Evolutionary conservation across 2,329 filamentous ascomycete genomes (phyloP), one percentile per base, ranked within the genome.

Genomic region (Calonectria ilicicola): DNA sequence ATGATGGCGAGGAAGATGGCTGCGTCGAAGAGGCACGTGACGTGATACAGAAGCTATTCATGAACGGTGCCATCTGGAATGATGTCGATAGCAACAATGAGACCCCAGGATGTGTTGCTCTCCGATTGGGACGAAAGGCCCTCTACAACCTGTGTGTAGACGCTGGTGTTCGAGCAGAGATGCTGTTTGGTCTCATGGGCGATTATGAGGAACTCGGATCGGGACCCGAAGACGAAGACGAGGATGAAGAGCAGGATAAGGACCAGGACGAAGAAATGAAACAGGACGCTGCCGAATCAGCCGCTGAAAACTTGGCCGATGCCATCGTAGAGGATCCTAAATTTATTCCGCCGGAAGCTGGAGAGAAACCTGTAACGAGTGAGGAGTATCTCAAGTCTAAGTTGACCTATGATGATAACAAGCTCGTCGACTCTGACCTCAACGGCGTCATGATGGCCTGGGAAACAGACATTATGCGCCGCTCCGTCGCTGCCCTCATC

Each of bases 11-110:
- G 3, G 84, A 85, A 27, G 83, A 85, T 29, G 78, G 84, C 66
- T 81, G 83, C 29, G 83, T 93, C 38, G 89, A 92, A 58, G 89
- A 90, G 46, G 94, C 92, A 3, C 89, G 89, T 68, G 90, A 92
- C 65, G 93, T 93, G 0, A 86, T 98, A 5, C 90, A 91, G 77
- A 90, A 97, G 80, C 88, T 98, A 9, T 91, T 98, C 72, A 90
- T 96, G 80, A 93, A 94, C 77, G 97, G 97, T 38, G 97, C 95
- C 14, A 98, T 98, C 78, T 99, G 97, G 97, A 99, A 99, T 85
- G 96, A 98, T 82, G 87, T 98, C 69, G 95, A 98, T 83, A 85
- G 88, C 76, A 93, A 94, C 78, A 90, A 95, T 79, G 96, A 98
- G 87, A 98, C 97, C 3, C 95, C 97, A 0, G 97, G 95, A 9